Conservation (phyloP, 176 grass and related monocot species). For the Zea mays region Zm-B73-REFERENCE-NAM-5.0 NC_050105.1:14593501-14594000, state of each 20-base stretch:
- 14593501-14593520: neutral
- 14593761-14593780: neutral
- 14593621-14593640: neutral
- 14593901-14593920: too few relatives aligned
- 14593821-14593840: too few relatives aligned
- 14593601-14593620: neutral
- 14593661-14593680: neutral
- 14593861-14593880: too few relatives aligned
- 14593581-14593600: slow-evolving; percentile 10
- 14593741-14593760: neutral
- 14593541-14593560: neutral
- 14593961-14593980: too few relatives aligned
- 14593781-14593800: neutral
- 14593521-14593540: slow-evolving; percentile 23
- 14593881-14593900: too few relatives aligned
- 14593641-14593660: slow-evolving; percentile 14
- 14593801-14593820: neutral
- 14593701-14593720: slow-evolving; percentile 74
- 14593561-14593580: slow-evolving; percentile 21
- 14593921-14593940: too few relatives aligned
- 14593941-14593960: too few relatives aligned
- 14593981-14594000: too few relatives aligned
- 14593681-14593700: slow-evolving; percentile 83
- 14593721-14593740: slow-evolving; percentile 44
- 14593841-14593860: too few relatives aligned